Conservation (phyloP, 257 asterid genomes). For the Solanum ossicruentum region DNA sequence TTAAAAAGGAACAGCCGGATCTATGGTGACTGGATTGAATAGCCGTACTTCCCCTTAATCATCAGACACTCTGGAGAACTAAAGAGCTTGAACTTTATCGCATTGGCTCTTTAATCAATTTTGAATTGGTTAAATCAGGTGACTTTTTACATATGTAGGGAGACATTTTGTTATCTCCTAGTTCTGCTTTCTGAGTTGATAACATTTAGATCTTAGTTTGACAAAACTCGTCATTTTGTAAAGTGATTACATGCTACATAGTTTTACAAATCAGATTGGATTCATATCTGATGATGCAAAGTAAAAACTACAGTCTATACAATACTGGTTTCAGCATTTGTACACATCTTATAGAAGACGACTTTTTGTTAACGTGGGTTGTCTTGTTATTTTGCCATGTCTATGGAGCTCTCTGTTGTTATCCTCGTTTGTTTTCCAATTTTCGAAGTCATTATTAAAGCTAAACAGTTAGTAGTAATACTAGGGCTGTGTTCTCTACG, state of each 20-base stretch:
- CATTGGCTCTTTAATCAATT: not conserved
- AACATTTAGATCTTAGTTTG: not conserved
- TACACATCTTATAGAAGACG: not conserved
- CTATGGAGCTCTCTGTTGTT: not conserved
- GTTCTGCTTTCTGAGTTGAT: not conserved
- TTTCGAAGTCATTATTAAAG: not conserved
- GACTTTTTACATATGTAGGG: not conserved
- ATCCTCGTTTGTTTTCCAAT: not conserved
- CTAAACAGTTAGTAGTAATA: not conserved
- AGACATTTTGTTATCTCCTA: not conserved
- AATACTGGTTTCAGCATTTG: not conserved
- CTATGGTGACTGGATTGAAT: constrained; percentile 49
- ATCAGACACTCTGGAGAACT: not conserved
- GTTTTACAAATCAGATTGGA: not conserved
- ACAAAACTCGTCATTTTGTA: not conserved
- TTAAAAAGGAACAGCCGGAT: constrained; percentile 16
- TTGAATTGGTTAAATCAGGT: not conserved
- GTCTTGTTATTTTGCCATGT: not conserved
- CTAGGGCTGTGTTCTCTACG: not conserved
- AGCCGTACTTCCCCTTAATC: not conserved
- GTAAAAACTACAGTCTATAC: not conserved
- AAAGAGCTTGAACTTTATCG: not conserved
- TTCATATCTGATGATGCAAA: not conserved
- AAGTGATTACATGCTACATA: not conserved
- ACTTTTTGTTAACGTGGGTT: not conserved